phyloP scores from a whole-genome alignment of 192 early-diverging fungal genomes.

The Coemansia sp. region DNA sequence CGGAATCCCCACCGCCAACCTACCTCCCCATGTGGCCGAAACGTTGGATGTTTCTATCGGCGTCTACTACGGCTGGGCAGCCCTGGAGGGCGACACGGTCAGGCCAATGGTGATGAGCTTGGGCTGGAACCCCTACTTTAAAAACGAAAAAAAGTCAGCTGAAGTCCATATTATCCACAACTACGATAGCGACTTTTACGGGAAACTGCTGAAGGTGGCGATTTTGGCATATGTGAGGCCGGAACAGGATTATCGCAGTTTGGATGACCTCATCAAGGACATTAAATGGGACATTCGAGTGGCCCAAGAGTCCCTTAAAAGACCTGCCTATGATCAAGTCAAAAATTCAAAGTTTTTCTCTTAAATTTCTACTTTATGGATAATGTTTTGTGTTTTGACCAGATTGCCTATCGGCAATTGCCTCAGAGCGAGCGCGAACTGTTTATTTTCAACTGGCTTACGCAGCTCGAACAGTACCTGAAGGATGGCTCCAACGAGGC shows the following conservation, averaged over 20 bases:
- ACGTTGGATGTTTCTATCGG: slow-evolving; percentile 74
- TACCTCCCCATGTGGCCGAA: slow-evolving; percentile 71
- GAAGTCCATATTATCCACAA: slow-evolving; percentile 96
- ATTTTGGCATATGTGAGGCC: slow-evolving; percentile 86
- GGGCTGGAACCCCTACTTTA: slow-evolving; percentile 98
- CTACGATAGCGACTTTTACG: slow-evolving; percentile 91
- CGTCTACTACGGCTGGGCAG: slow-evolving; percentile 95
- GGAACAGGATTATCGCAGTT: slow-evolving; percentile 81
- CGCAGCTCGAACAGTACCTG: slow-evolving; percentile 72
- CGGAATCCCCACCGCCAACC: slow-evolving; percentile 96
- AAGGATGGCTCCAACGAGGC: slow-evolving; percentile 26
- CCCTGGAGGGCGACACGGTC: slow-evolving; percentile 60
- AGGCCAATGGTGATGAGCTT: slow-evolving; percentile 98
- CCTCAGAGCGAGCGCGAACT: slow-evolving; percentile 71
- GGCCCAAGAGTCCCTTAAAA: slow-evolving; percentile 25
- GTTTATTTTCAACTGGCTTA: slow-evolving; percentile 87
- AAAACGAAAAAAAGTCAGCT: slow-evolving; percentile 94
- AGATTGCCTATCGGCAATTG: slow-evolving; percentile 20
- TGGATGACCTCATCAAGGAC: slow-evolving; percentile 91
- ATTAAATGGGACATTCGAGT: slow-evolving; percentile 80
- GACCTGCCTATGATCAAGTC: slow-evolving; percentile 16
- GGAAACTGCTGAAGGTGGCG: slow-evolving; percentile 72
- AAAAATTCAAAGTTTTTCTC: slow-evolving; percentile 1
- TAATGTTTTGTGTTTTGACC: not conserved
- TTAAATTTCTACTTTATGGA: not conserved